Conservation (phyloP, 177 flowering plant genomes). For the Vitis hybrid region DNA sequence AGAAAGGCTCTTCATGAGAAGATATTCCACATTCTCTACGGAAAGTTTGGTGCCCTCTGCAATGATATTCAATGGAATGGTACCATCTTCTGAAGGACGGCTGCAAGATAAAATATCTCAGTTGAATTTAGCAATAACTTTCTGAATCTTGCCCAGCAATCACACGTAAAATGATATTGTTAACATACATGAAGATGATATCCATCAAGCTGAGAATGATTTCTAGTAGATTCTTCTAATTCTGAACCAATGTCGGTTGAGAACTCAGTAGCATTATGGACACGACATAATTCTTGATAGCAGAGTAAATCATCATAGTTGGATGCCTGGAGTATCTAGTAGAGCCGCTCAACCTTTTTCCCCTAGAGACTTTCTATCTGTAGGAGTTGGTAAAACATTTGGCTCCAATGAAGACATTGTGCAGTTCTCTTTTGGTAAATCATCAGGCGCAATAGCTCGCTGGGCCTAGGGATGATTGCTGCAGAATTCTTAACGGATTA, state of each 20-base stretch:
- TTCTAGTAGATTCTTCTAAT: constrained; percentile 80
- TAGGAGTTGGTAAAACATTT: constrained; percentile 8
- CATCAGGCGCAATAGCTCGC: no score
- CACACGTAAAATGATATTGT: not conserved
- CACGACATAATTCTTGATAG: constrained; percentile 81
- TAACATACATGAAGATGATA: constrained; percentile 75
- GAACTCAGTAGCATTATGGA: constrained; percentile 71
- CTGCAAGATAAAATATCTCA: constrained; percentile 34
- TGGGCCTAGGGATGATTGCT: no score
- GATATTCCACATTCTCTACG: constrained; percentile 86
- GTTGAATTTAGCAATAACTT: not conserved
- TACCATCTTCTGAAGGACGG: constrained; percentile 88
- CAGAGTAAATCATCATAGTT: constrained; percentile 84
- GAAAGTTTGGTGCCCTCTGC: constrained; percentile 89
- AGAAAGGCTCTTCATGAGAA: constrained; percentile 93
- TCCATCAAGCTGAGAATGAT: constrained; percentile 95
- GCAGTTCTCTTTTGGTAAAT: no score
- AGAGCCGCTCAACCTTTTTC: constrained; percentile 86
- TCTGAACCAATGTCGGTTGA: constrained; percentile 84
- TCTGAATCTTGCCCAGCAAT: not conserved
- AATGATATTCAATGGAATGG: constrained; percentile 71
- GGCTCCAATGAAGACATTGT: not conserved
- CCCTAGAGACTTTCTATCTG: constrained; percentile 87
- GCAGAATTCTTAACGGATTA: not conserved
- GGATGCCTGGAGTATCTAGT: constrained; percentile 80